Conservation (phyloP, 768 basidiomycete species). For the Podaxis sp. region DNA sequence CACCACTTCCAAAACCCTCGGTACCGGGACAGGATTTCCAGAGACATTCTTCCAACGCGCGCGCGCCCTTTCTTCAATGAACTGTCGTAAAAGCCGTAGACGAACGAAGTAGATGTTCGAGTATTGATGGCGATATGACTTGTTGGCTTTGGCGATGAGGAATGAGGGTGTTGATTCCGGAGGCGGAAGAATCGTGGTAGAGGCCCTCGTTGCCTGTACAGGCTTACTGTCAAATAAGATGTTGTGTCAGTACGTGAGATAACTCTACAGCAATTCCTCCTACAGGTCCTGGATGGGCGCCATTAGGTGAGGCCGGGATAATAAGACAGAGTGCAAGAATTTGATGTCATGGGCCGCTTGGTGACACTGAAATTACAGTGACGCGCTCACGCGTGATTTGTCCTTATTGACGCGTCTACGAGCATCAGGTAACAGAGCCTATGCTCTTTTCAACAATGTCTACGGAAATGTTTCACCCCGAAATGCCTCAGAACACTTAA, state of each 20-base stretch:
- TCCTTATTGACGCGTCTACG: conserved; percentile 29
- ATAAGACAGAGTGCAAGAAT: background rate
- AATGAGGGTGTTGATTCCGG: conserved; percentile 42
- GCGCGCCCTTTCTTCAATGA: conserved; percentile 39
- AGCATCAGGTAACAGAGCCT: no score
- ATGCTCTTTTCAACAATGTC: background rate
- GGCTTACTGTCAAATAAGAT: background rate
- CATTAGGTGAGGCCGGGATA: background rate
- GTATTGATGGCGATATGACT: conserved; percentile 55
- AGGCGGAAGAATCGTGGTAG: conserved; percentile 37
- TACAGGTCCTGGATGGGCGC: conserved; percentile 16
- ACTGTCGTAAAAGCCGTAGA: conserved; percentile 37
- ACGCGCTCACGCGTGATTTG: conserved; percentile 25
- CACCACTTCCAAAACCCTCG: conserved; percentile 82
- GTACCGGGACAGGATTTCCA: conserved; percentile 73
- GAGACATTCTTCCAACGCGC: conserved; percentile 38
- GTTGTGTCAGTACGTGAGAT: background rate
- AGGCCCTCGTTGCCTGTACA: conserved; percentile 15
- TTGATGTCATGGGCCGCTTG: conserved; percentile 1
- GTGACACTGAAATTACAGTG: background rate
- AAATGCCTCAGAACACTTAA: conserved; percentile 30
- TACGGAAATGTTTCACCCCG: background rate
- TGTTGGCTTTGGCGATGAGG: conserved; percentile 37
- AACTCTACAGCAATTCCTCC: conserved; percentile 15
- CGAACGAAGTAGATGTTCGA: conserved; percentile 56